Evolutionary conservation across 768 basidiomycete genomes (phyloP).

Genomic region (Tremella yokohamensis): DNA sequence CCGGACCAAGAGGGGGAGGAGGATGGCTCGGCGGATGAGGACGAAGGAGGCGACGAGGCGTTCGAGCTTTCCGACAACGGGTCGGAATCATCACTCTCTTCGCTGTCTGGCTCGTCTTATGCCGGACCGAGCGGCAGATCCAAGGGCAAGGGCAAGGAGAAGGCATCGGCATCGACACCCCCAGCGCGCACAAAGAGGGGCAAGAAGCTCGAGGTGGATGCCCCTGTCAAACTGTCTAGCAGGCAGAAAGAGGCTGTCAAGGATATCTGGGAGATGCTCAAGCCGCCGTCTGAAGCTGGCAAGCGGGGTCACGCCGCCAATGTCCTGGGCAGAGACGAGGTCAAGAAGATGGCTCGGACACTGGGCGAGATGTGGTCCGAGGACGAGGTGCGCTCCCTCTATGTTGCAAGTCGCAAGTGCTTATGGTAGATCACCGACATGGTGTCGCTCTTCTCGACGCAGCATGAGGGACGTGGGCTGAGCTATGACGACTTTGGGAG

Average conservation of each 20-base stretch:
- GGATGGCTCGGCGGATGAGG: constrained; percentile 10
- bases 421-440: constrained; percentile 44
- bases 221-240: constrained; percentile 21
- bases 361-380: constrained; percentile 49
- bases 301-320: constrained; percentile 9
- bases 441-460: constrained; percentile 49
- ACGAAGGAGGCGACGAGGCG: constrained; percentile 15
- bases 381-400: constrained; percentile 39
- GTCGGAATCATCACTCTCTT: constrained; percentile 22
- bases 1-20: constrained; percentile 32
- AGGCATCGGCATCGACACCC: neutral
- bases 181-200: neutral
- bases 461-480: constrained; percentile 45
- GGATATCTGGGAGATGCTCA: constrained; percentile 47
- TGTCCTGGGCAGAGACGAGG: constrained; percentile 41
- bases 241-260: constrained; percentile 42
- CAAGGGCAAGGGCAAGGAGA: constrained; percentile 12
- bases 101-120: constrained; percentile 15
- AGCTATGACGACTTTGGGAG: constrained; percentile 47
- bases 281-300: constrained; percentile 11
- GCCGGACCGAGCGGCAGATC: constrained; percentile 7
- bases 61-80: constrained; percentile 6
- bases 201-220: constrained; percentile 15
- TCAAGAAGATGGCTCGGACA: constrained; percentile 38
- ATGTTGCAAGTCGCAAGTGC: neutral